phyloP scores from a whole-genome alignment of 306 rosid species.

The Quillaja saponaria region DNA sequence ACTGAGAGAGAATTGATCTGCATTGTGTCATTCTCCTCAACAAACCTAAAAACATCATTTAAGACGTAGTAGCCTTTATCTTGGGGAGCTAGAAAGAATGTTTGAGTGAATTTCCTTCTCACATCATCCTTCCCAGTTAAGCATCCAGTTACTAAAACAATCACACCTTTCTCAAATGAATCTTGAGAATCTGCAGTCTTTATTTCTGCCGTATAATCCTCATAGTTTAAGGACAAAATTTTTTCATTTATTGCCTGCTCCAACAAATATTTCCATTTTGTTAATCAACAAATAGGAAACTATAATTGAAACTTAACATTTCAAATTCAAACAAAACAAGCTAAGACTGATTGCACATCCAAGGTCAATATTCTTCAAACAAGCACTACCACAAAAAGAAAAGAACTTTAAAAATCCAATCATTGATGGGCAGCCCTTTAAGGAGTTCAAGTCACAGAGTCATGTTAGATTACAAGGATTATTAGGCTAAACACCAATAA shows the following conservation, averaged over 20 bases:
- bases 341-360: conserved; percentile 3
- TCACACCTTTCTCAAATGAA: conserved; percentile 82
- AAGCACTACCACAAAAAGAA: conserved; percentile 9
- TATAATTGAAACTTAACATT: not conserved
- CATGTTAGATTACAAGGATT: conserved; percentile 6
- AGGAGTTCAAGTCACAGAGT: not conserved
- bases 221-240: conserved; percentile 77
- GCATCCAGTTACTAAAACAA: conserved; percentile 94
- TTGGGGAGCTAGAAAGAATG: conserved; percentile 97
- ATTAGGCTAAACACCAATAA: not conserved
- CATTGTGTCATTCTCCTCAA: conserved; percentile 60
- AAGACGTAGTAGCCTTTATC: conserved; percentile 89
- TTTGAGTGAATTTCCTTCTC: conserved; percentile 79
- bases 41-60: conserved; percentile 88
- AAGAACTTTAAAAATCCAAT: conserved; percentile 22
- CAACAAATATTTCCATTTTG: conserved; percentile 27
- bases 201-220: conserved; percentile 85
- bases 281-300: not conserved
- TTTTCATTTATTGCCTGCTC: conserved; percentile 86
- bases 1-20: conserved; percentile 45
- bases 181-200: conserved; percentile 97
- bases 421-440: conserved; percentile 9
- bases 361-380: conserved; percentile 24
- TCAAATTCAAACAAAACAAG: conserved; percentile 21
- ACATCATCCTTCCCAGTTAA: conserved; percentile 87